Base-by-base conservation (phyloP, 306 rosid species). In the Prinsepia uniflora region DNA sequence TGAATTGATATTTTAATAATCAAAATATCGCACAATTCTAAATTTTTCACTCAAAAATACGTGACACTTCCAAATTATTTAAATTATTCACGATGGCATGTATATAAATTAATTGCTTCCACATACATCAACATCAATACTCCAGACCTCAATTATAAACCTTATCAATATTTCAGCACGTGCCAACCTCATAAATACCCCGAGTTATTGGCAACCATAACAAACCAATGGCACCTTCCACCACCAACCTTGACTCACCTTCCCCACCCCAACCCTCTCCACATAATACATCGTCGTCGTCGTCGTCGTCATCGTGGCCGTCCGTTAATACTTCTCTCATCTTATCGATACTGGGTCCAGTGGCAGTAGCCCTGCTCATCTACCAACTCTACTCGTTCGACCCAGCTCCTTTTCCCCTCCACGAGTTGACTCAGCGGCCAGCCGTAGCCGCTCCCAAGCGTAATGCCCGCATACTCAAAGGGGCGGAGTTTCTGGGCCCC, bases 301-400 rank as follows among this genome's bases (percentile, higher is more conserved):
- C 8, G 7, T 24, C 30, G 30, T 3, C 45, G 3, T 10, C 53
- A 1, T 20, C 75, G 18, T 52, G 78, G 78, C 62, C 67, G 7
- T n/a, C 57, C 2, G 2, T 30, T 30, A 30, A 30, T 30, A 11
- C 5, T 20, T 17, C 76, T 46, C 47, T 76, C 2, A 2, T 75
- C 67, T 17, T 75, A 48, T 10, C 67, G 0, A 64, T 65, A 9
- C 12, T 80, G 14, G 65, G 78, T 19, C 84, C 84, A 0, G 60
- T 83, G 0, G 18, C 15, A 3, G 12, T 77, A 5, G 86, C 89
- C 2, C 22, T 77, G n/a, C 6, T 86, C 44, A 10, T 83, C 2
- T 83, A 65, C 83, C 75, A 42, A 55, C 75, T 89, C 40, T 89
- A 92, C 43, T 77, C 92, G 18, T 80, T 84, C 61, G 67, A 86